These are phyloP conservation scores for Fraxinus ornus DNA, from an alignment of 305 asterid species.

Conservation along the genomic window DNA sequence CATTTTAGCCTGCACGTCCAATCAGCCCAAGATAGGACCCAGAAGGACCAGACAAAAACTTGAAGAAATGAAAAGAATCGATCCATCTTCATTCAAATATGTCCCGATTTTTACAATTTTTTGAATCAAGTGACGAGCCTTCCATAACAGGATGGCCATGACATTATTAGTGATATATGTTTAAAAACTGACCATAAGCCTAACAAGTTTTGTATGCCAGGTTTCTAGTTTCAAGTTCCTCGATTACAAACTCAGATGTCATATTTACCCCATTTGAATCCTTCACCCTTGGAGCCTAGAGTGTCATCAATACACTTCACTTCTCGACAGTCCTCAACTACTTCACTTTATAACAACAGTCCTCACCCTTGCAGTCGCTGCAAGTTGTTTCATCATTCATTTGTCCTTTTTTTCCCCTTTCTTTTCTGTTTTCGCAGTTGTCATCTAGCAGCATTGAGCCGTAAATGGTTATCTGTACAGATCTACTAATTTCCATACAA, in stretches of 20 bases:
- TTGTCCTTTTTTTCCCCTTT: no score
- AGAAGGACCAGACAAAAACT: not conserved
- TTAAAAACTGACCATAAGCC: not conserved
- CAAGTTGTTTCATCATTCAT: not conserved
- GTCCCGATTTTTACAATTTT: not conserved
- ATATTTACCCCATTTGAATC: not conserved
- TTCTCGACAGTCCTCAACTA: not conserved
- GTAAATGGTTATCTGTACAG: not conserved
- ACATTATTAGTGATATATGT: not conserved
- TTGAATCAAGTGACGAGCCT: not conserved
- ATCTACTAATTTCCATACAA: not conserved
- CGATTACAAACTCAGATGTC: not conserved
- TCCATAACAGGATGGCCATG: not conserved
- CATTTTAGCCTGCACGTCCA: not conserved
- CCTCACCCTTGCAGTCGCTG: not conserved
- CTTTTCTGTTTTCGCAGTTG: not conserved
- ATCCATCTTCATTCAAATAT: not conserved
- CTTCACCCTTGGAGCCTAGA: not conserved
- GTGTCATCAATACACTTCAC: not conserved
- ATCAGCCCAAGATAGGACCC: not conserved
- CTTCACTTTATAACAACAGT: not conserved
- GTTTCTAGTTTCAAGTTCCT: not conserved
- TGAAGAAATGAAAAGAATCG: not conserved
- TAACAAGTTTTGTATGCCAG: not conserved
- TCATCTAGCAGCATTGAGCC: not conserved